phyloP scores from a whole-genome alignment of 345 rosid genomes.

The Gossypium stocksii region DNA sequence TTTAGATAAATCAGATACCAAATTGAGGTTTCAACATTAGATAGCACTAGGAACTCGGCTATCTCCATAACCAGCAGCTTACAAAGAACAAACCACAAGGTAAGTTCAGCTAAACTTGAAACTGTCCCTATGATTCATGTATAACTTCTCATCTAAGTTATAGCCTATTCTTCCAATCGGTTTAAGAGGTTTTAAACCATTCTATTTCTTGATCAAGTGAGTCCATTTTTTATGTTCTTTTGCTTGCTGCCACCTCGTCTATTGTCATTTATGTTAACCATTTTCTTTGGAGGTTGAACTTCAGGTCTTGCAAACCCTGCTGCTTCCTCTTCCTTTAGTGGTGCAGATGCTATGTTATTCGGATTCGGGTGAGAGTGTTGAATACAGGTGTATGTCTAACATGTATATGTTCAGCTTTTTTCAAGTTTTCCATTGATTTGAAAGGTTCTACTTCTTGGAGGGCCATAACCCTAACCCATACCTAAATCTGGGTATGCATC shows the following conservation, averaged over 20 bases:
- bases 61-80: neutral
- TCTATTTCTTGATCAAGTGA: constrained; percentile 25
- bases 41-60: neutral
- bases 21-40: neutral
- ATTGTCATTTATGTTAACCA: neutral
- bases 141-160: constrained; percentile 18
- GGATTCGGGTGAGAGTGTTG: neutral
- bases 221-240: constrained; percentile 20
- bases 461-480: no score
- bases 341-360: neutral
- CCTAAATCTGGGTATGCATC: no score
- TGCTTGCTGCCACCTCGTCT: neutral
- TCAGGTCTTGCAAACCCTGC: constrained; percentile 2
- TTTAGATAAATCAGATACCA: neutral
- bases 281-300: neutral
- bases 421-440: no score
- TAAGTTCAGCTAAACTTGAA: neutral
- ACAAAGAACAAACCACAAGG: neutral
- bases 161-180: constrained; percentile 41
- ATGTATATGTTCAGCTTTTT: no score
- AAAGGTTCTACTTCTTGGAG: no score
- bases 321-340: constrained; percentile 1
- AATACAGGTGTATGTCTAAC: neutral
- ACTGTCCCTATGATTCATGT: neutral
- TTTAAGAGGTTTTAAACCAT: constrained; percentile 34